Evolutionary conservation across 371 early-diverging fungal genomes (phyloP).

Genomic region (Dinochytrium kinnereticum): DNA sequence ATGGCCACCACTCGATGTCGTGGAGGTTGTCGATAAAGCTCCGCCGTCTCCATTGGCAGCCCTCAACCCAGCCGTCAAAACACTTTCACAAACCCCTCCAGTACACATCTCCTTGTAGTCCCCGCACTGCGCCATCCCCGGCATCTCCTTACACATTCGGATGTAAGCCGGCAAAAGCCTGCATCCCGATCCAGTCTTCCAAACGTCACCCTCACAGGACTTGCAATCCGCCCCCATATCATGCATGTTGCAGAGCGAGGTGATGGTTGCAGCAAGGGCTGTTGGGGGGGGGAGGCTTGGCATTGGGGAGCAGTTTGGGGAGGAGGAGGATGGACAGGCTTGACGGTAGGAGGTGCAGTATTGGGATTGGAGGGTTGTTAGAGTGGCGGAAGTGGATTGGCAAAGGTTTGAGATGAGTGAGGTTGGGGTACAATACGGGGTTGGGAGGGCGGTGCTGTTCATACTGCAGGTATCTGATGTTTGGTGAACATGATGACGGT

Average conservation of each 20-base stretch:
- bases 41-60: not conserved
- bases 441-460: not conserved
- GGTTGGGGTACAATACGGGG: not conserved
- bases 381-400: not conserved
- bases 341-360: not conserved
- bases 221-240: not conserved
- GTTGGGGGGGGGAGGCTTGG: not conserved
- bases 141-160: not conserved
- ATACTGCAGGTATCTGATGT: not conserved
- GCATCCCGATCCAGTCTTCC: too few relatives aligned
- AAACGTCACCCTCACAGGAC: too few relatives aligned
- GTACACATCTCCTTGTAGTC: not conserved
- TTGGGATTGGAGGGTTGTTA: not conserved
- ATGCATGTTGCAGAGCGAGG: not conserved
- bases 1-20: not conserved
- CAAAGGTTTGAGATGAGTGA: conserved; percentile 1
- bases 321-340: conserved; percentile 8
- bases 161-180: not conserved
- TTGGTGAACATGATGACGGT: not conserved
- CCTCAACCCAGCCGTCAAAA: not conserved
- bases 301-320: not conserved
- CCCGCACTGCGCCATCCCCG: not conserved
- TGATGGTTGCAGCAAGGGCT: not conserved
- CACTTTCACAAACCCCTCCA: not conserved
- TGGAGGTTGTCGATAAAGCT: not conserved